These are phyloP conservation scores for Populus alba DNA, from an alignment of 345 rosid genomes.

Conservation along the genomic window DNA sequence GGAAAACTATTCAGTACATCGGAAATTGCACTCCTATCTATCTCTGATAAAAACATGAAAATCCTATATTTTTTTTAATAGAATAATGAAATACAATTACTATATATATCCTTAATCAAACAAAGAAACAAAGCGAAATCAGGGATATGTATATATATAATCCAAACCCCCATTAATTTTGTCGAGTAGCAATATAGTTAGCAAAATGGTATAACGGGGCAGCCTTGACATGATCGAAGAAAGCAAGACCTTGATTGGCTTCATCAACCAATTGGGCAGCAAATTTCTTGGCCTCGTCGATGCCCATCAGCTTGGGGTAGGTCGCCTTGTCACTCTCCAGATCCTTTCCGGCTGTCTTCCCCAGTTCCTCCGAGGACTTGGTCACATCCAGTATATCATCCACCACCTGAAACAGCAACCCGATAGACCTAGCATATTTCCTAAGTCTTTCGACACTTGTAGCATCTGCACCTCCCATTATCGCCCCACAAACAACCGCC, in stretches of 20 bases:
- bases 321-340: constrained; percentile 37
- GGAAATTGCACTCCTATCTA: too few relatives aligned
- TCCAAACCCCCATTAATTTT: constrained; percentile 11
- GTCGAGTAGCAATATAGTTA: constrained; percentile 28
- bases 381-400: constrained; percentile 39
- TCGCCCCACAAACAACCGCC: constrained; percentile 35
- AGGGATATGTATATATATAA: not conserved
- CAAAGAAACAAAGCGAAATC: not conserved
- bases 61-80: too few relatives aligned
- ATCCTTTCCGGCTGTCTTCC: constrained; percentile 44
- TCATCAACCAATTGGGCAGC: constrained; percentile 25
- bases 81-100: too few relatives aligned
- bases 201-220: constrained; percentile 35
- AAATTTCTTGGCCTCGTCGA: constrained; percentile 30
- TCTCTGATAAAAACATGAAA: too few relatives aligned
- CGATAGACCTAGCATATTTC: constrained; percentile 33
- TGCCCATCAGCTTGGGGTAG: constrained; percentile 37
- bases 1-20: too few relatives aligned
- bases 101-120: not conserved
- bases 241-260: constrained; percentile 31
- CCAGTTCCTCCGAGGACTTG: constrained; percentile 31
- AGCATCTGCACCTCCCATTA: constrained; percentile 33
- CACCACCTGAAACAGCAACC: constrained; percentile 37
- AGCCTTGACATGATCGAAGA: constrained; percentile 31
- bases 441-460: constrained; percentile 27